Base-by-base conservation (phyloP, 2,329 filamentous ascomycete species). In the Fusarium tjaetaba region DNA sequence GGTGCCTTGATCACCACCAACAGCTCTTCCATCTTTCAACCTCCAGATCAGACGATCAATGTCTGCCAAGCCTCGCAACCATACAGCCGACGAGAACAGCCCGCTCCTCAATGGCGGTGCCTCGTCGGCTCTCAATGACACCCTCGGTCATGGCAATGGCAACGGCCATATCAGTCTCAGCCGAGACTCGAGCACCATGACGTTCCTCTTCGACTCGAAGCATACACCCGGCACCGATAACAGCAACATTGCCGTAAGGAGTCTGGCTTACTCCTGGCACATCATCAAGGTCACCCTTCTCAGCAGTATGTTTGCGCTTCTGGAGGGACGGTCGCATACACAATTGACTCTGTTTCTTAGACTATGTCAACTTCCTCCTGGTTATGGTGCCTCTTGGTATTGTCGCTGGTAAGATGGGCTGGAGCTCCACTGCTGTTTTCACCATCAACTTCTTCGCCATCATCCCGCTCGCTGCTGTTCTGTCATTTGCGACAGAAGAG, bases 371-470 rank as follows among this genome's bases (percentile, higher is more conserved):
- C 80, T 87, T 92, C 73, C 86, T 92, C 61, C 90, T 96, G 72
- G 85, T 94, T 68, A 91, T 92, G 78, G 93, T 95, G 14, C 93
- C 93, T 15, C 81, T 94, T 46, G 93, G 93, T 70, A 93, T 95
- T 71, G 78, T 91, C 60, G 90, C 92, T 67, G 93, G 92, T 67
- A 82, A 84, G 20, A 77, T 89, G 68, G 84, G 85, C 52, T 93
- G 92, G 90, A 86, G 87, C 77, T 88, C 93, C 2, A 89, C 90
- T 16, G 88, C 88, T 62, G 88, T 94, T 73, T 95, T 95, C 81
- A 85, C 90, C 55, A 88, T 95, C 80, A 95, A 95, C 84, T 95
- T 95, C 84, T 88, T 95, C 75, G 93, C 93, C 76, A 94, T 95
- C 73, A 91, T 95, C 70, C 93, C 93, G 6, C 86, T 95, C 42